Evolutionary conservation across 805 yeast species (phyloP), one percentile per base, ranked within the genome.

Genomic region (Kurtzmaniella fragi): DNA sequence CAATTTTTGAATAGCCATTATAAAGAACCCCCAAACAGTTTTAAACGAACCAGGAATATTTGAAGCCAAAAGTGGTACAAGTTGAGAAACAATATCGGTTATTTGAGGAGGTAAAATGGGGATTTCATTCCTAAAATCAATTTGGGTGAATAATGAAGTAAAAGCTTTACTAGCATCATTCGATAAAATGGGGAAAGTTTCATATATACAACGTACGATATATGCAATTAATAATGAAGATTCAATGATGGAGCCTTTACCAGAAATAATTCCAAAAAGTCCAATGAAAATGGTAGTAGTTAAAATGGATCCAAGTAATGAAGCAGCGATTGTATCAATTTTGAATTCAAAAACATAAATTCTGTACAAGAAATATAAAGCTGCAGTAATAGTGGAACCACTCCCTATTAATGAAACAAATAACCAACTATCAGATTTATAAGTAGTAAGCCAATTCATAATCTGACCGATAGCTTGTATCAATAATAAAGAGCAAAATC

Each of bases 381-480:
- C 78, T 1, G 81, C 77, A 0, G 96, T 80, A 28, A 89, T 77
- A 28, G 85, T 75, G 30, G 83, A 76, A 4, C 95, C 90, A 37
- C 90, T 78, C 1, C 79, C 67, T 33, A 87, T 61, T 32, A 93
- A 72, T 41, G 84, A 79, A 1, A 82, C 75, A 29, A 91, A 80
- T 36, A 85, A 75, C 90, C 95, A 85, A 27, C 78, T 65, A 52
- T 89, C 96, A 4, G 88, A 78, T 46, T 76, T 78, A 41, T 71
- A 56, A 13, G 59, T 57, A 16, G 81, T 77, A 33, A 87, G 64
- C 83, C 90, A 82, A 44, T 76, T 73, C 38, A 85, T 73, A 7
- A 86, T 79, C 51, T 89, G 89, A 7, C 98, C 96, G 31, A 86
- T 74, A 11, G 95, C 86, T 64, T 93, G 99, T 44, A 93, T 88